A percentile compares a stretch with the other conserved stretches of the same genome.
phyloP scores from a whole-genome alignment of 768 basidiomycete species.

The Krasilnikovozyma curviuscula region DNA sequence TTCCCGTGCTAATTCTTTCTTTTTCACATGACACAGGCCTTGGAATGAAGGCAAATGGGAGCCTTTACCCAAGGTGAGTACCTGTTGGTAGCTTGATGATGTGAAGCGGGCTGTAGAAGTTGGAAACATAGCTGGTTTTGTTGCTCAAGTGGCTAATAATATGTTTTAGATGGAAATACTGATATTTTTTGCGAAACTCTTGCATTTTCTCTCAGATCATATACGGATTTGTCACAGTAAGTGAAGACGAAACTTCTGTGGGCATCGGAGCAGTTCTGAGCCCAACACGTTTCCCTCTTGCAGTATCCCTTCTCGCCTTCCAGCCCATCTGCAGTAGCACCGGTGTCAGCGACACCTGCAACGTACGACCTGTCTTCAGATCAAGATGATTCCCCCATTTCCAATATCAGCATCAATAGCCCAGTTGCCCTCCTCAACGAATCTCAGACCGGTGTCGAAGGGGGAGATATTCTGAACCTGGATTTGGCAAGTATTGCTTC shows the following conservation, averaged over 20 bases:
- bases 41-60: constrained; percentile 7
- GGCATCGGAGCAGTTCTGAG: no score
- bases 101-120: no score
- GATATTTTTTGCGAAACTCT: not conserved
- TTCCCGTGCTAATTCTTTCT: no score
- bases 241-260: not conserved
- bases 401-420: not conserved
- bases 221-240: not conserved
- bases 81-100: not conserved
- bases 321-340: not conserved
- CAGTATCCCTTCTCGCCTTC: not conserved
- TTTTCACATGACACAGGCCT: no score
- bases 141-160: not conserved
- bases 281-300: not conserved
- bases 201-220: not conserved
- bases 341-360: not conserved
- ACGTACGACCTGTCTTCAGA: not conserved
- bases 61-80: constrained; percentile 5
- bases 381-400: not conserved
- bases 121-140: no score
- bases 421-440: not conserved
- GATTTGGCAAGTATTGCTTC: not conserved
- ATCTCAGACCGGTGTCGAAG: not conserved
- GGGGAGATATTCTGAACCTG: not conserved
- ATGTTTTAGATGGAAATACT: not conserved